phyloP scores from a whole-genome alignment of 768 basidiomycete genomes.

The Rhizopogon salebrosus region DNA sequence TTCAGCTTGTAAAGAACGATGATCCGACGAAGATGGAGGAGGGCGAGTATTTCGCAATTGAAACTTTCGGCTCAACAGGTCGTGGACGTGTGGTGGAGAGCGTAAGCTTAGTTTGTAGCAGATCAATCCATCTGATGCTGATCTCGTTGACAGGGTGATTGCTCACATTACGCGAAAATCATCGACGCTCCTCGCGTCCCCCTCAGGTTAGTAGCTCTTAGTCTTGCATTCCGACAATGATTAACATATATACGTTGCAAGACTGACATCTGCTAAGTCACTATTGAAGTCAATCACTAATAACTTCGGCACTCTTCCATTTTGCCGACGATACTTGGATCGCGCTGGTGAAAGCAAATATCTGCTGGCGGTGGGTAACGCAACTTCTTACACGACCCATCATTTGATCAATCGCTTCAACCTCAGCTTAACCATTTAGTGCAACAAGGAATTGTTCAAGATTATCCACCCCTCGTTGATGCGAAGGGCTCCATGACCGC shows the following conservation, averaged over 20 bases:
- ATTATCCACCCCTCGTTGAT: constrained; percentile 91
- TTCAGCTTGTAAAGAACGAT: constrained; percentile 82
- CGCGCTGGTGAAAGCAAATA: constrained; percentile 90
- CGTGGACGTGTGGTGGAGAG: constrained; percentile 81
- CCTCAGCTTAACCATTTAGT: constrained; percentile 85
- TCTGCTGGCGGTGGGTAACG: constrained; percentile 67
- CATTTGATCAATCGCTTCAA: background rate
- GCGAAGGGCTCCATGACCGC: constrained; percentile 86
- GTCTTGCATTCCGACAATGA: constrained; percentile 1
- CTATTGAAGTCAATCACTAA: constrained; percentile 84
- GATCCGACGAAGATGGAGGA: constrained; percentile 98
- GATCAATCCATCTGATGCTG: background rate
- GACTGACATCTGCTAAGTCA: constrained; percentile 79
- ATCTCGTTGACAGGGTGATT: constrained; percentile 61
- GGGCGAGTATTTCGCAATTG: constrained; percentile 98
- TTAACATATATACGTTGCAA: constrained; percentile 24
- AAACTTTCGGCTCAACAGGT: constrained; percentile 98
- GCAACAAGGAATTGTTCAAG: constrained; percentile 79
- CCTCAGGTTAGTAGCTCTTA: constrained; percentile 50
- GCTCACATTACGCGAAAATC: constrained; percentile 86
- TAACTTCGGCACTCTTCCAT: constrained; percentile 93
- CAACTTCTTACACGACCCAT: background rate
- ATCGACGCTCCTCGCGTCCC: constrained; percentile 67
- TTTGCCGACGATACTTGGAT: constrained; percentile 93
- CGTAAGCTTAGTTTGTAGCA: constrained; percentile 33